Evolutionary conservation across 257 asterid species (phyloP).

Genomic region (Paraleonurus japonicus): DNA sequence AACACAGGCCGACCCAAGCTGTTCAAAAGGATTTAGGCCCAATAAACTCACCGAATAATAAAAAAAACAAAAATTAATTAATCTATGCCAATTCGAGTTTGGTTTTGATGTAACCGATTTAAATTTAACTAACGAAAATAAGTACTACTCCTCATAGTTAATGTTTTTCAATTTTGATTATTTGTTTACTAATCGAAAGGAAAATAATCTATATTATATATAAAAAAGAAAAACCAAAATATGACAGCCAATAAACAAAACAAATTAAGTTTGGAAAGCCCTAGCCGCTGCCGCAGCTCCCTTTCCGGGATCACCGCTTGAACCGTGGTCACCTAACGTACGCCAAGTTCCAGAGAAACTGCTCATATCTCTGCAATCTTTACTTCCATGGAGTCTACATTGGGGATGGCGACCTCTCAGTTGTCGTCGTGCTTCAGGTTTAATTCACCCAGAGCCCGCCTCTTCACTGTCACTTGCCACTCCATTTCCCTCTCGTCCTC

Average conservation of each 20-base stretch:
- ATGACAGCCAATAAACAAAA: background rate
- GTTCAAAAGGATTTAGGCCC: background rate
- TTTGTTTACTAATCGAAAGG: too few species aligned
- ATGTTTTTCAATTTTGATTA: too few species aligned
- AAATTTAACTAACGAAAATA: too few species aligned
- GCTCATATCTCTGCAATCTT: background rate
- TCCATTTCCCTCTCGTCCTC: constrained; percentile 33
- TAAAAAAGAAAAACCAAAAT: too few species aligned
- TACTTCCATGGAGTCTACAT: constrained; percentile 28
- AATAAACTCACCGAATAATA: background rate
- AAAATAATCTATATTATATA: too few species aligned
- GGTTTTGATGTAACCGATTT: too few species aligned
- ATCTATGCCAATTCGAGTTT: too few species aligned
- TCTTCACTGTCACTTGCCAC: constrained; percentile 34
- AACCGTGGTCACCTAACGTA: background rate
- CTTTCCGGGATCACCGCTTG: too few species aligned
- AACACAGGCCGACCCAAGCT: background rate
- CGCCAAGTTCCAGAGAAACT: background rate
- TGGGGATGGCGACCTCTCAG: constrained; percentile 32
- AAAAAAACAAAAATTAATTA: too few species aligned
- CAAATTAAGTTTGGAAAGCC: background rate
- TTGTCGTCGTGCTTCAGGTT: constrained; percentile 21
- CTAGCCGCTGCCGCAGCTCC: background rate
- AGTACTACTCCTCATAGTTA: too few species aligned
- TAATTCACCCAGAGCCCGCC: constrained; percentile 15